Conservation (phyloP, 768 basidiomycete species). For the Lactifluus piperatus region DNA sequence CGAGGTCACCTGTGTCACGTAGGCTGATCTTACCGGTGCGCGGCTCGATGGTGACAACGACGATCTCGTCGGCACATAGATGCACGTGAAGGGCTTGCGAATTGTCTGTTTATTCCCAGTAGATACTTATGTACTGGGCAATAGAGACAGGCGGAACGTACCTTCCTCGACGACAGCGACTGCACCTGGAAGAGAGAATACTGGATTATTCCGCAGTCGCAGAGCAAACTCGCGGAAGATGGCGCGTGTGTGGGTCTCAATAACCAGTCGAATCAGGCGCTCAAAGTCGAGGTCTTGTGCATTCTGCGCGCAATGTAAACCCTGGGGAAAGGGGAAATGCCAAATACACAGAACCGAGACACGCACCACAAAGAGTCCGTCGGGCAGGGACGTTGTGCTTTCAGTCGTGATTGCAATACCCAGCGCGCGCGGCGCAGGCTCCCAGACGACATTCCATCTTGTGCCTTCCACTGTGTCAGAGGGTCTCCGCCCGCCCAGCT, state of each 20-base stretch:
- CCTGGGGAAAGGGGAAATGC: too few relatives aligned
- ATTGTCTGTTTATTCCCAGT: conserved; percentile 33
- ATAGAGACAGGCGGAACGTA: conserved; percentile 24
- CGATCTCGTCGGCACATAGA: conserved; percentile 68
- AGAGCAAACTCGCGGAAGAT: conserved; percentile 50
- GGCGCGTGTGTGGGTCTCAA: conserved; percentile 54
- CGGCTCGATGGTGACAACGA: conserved; percentile 69
- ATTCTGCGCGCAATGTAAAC: conserved; percentile 33
- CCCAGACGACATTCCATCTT: conserved; percentile 68
- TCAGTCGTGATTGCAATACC: conserved; percentile 47
- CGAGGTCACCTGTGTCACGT: conserved; percentile 73
- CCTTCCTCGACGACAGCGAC: conserved; percentile 50
- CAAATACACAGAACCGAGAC: neutral
- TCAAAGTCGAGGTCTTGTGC: conserved; percentile 69
- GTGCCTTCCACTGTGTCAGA: conserved; percentile 73
- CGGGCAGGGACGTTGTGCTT: conserved; percentile 35
- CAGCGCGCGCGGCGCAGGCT: conserved; percentile 57
- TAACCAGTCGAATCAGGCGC: conserved; percentile 50
- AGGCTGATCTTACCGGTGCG: conserved; percentile 73
- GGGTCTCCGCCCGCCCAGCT: conserved; percentile 41
- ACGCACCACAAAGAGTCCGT: conserved; percentile 51
- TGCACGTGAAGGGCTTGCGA: conserved; percentile 54
- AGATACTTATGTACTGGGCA: neutral
- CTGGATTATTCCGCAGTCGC: conserved; percentile 45
- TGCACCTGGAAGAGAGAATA: conserved; percentile 56